These are phyloP conservation scores for Russula abietina DNA, from an alignment of 768 basidiomycete species.

Conservation along the genomic window DNA sequence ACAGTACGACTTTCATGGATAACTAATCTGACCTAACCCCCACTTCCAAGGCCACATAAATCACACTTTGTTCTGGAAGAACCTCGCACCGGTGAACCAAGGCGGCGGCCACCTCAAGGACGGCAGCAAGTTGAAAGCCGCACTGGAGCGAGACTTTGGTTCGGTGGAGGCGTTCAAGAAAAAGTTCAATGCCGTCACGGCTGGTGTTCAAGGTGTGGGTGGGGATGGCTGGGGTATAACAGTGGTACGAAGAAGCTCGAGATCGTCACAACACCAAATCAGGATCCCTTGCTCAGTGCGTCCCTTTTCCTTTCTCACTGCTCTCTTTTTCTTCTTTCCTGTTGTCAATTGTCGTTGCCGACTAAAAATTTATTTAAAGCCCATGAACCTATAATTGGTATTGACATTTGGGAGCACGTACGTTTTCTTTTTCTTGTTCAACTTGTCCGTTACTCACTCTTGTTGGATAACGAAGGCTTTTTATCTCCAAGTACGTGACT, in stretches of 20 bases:
- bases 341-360: not conserved
- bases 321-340: not conserved
- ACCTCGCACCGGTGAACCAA: slow-evolving; percentile 67
- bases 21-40: not conserved
- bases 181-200: slow-evolving; percentile 79
- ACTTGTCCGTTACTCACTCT: slow-evolving; percentile 54
- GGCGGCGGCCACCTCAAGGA: slow-evolving; percentile 60
- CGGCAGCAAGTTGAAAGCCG: slow-evolving; percentile 68
- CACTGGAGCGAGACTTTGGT: slow-evolving; percentile 78
- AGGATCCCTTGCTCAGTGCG: slow-evolving; percentile 81
- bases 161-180: slow-evolving; percentile 82
- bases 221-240: slow-evolving; percentile 95
- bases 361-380: slow-evolving; percentile 37
- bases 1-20: not conserved
- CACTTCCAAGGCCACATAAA: slow-evolving; percentile 74
- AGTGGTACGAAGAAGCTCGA: slow-evolving; percentile 65
- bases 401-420: slow-evolving; percentile 95
- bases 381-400: slow-evolving; percentile 92
- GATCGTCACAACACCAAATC: slow-evolving; percentile 90
- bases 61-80: slow-evolving; percentile 97
- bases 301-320: slow-evolving; percentile 5
- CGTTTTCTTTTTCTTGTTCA: slow-evolving; percentile 20
- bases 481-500: slow-evolving; percentile 15
- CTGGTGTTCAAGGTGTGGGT: slow-evolving; percentile 92
- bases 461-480: slow-evolving; percentile 5